Base-by-base conservation (phyloP, 352 stramenopile species). In the Phytophthora pseudosyringae region DNA sequence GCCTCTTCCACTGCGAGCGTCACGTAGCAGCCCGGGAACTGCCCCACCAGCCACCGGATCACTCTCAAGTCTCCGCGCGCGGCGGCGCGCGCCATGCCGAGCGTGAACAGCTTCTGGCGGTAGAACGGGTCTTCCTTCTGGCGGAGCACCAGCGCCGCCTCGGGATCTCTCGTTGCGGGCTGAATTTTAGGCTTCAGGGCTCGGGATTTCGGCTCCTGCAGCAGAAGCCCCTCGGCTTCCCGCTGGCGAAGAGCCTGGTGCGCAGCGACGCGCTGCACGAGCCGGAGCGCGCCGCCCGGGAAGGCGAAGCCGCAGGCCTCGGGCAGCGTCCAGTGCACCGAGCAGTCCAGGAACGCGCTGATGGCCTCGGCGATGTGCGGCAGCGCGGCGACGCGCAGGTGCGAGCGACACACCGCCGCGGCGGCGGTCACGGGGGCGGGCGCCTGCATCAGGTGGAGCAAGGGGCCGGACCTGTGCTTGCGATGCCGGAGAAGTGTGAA, bases 261-360 rank as follows among this genome's bases (percentile, higher is more conserved):
- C 0, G 10, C 29, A 2, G 59, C 59, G 28, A 80, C 60, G 10
- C 72, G 69, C 29, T 67, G 56, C 3, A 73, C 58, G 36, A 80
- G 62, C 2, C 61, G 53, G 21, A 75, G 38, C 7, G 64, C 47
- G 10, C 64, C 56, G 33, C 43, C 5, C 25, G 58, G 15, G 18
- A 47, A 65, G 18, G 18, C 39, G 38, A 75, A 73, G 6, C 60
- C 64, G 43, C 71, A 74, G 16, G 71, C 71, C 13, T 43, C 29
- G 3, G 64, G 55, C 6, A 80, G 39, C 11, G 64, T 45, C 69
- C 64, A 77, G 40, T 60, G 65, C 18, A 53, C 57, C 1, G 66
- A 75, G 25, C 25, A 47, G 50, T 80, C 72, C 2, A 78, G 43
- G 31, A 75, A 80, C n/a, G 26, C 45, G 64, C 69, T 80, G 44